Evolutionary conservation across 176 grass and related monocot genomes (phyloP).

Genomic region (Aegilops tauschii): DNA sequence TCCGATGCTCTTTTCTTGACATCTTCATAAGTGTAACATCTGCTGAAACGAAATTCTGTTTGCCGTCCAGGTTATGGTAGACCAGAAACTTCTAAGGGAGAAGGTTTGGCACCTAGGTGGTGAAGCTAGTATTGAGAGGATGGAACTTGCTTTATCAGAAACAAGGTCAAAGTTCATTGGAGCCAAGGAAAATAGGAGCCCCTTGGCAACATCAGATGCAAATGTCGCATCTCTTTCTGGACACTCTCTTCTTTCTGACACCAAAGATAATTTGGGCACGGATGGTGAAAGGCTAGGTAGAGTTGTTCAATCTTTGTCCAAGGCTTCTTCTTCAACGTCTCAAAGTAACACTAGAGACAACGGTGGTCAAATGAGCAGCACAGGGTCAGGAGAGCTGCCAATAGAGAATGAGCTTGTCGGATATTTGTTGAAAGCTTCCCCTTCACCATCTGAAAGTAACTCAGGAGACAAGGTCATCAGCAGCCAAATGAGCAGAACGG

Average conservation of each 20-base stretch:
- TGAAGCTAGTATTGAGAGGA: constrained; percentile 66
- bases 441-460: constrained; percentile 28
- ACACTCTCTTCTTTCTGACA: constrained; percentile 29
- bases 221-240: constrained; percentile 41
- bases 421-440: constrained; percentile 46
- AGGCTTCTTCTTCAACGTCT: constrained; percentile 18
- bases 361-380: not conserved
- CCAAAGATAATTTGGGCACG: constrained; percentile 18
- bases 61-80: constrained; percentile 58
- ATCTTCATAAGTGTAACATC: not conserved
- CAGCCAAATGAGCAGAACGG: constrained; percentile 2
- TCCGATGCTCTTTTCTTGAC: constrained; percentile 9
- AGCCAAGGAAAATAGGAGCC: constrained; percentile 50
- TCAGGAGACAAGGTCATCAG: not conserved
- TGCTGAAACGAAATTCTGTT: constrained; percentile 22
- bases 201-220: constrained; percentile 15
- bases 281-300: constrained; percentile 15
- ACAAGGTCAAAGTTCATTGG: constrained; percentile 66
- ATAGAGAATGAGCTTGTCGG: constrained; percentile 58
- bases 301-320: constrained; percentile 54
- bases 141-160: constrained; percentile 80
- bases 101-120: constrained; percentile 66
- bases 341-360: constrained; percentile 16
- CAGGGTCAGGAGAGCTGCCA: constrained; percentile 25
- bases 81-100: constrained; percentile 77